These are phyloP conservation scores for Nicotiana undulata DNA, from an alignment of 257 asterid species.

Conservation along the genomic window DNA sequence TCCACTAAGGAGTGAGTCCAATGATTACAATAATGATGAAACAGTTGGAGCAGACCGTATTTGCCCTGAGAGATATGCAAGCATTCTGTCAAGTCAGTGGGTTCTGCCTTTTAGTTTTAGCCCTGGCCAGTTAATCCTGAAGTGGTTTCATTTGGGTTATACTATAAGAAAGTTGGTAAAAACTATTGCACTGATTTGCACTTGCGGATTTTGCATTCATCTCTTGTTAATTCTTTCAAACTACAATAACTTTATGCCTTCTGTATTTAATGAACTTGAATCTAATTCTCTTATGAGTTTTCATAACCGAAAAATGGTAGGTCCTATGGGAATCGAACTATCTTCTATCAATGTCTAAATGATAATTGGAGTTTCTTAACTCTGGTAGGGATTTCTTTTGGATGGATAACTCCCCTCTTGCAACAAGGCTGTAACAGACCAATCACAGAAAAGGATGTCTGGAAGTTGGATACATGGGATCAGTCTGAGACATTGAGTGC, in stretches of 20 bases:
- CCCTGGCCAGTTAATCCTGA: not conserved
- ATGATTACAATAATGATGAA: constrained; percentile 35
- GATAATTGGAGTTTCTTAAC: not conserved
- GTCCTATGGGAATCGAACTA: not conserved
- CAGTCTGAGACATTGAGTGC: constrained; percentile 50
- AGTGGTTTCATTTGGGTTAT: constrained; percentile 1
- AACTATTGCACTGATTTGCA: not conserved
- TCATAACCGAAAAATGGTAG: not conserved
- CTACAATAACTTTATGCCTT: not conserved
- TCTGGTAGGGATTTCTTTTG: constrained; percentile 50
- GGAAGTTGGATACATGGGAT: constrained; percentile 92
- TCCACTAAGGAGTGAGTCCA: constrained; percentile 44
- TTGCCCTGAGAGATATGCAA: constrained; percentile 77
- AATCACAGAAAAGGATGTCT: constrained; percentile 69
- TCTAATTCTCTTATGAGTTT: not conserved
- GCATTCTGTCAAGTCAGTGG: constrained; percentile 53
- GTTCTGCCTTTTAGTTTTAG: not conserved
- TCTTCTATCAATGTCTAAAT: not conserved
- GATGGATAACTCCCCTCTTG: constrained; percentile 93
- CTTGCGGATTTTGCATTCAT: not conserved
- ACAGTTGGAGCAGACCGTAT: constrained; percentile 46
- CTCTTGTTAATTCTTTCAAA: not conserved
- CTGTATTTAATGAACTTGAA: not conserved
- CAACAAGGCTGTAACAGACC: constrained; percentile 65
- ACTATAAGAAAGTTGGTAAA: not conserved